A percentile compares a stretch with the other conserved stretches of the same genome.
Conservation (phyloP, 192 early-diverging fungal species). For the Coemansia sp. region DNA sequence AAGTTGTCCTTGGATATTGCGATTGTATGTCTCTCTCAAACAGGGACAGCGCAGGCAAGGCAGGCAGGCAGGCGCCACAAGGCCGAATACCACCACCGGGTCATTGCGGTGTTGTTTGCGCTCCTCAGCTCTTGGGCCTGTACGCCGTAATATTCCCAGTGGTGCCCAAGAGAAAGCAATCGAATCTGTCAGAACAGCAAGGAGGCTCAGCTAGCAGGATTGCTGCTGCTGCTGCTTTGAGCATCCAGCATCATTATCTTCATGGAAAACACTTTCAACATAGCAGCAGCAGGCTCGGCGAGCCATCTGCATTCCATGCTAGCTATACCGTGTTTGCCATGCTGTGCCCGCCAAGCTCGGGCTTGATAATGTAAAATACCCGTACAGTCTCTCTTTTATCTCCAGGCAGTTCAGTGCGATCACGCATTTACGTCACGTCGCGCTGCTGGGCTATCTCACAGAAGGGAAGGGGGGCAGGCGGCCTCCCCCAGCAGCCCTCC, state of each 20-base stretch:
- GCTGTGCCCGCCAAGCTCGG: not conserved
- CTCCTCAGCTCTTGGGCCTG: not conserved
- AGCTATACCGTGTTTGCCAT: not conserved
- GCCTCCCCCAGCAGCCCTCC: conserved; percentile 17
- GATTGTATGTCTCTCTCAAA: not conserved
- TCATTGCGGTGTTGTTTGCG: conserved; percentile 1
- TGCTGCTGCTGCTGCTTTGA: not conserved
- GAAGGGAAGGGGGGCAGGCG: conserved; percentile 1
- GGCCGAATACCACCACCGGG: not conserved
- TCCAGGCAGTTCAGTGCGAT: conserved; percentile 5
- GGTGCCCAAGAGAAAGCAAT: not conserved
- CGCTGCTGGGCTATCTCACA: not conserved
- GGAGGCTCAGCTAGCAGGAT: not conserved
- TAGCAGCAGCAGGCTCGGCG: not conserved
- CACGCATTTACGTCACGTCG: conserved; percentile 20
- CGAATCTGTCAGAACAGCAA: not conserved
- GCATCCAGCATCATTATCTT: not conserved
- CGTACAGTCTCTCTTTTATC: not conserved
- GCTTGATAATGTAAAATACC: not conserved
- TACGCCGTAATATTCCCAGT: not conserved
- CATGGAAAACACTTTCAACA: not conserved
- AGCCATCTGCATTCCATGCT: not conserved
- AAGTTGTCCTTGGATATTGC: not conserved
- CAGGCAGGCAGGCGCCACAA: not conserved
- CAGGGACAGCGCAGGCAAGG: conserved; percentile 1